Evolutionary conservation across 768 basidiomycete species (phyloP).

Genomic region (Cubamyces sp.): DNA sequence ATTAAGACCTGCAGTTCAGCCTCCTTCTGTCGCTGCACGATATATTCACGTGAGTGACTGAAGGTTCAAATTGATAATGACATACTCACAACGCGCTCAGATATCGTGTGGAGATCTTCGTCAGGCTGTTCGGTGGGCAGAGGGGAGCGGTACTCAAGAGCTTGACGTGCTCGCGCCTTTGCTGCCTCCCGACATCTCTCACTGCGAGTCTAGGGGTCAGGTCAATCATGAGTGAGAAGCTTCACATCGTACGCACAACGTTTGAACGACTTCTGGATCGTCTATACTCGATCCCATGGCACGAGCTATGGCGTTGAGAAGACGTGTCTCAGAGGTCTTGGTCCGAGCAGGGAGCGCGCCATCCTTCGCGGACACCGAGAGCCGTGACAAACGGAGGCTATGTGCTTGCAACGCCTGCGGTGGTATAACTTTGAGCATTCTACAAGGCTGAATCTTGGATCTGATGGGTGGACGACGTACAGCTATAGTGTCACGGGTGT

Average conservation of each 20-base stretch:
- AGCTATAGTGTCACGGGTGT: slow-evolving; percentile 19
- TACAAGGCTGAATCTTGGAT: no score
- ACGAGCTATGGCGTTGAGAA: slow-evolving; percentile 2
- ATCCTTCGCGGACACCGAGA: neutral
- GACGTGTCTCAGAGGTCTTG: slow-evolving; percentile 1
- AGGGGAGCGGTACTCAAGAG: slow-evolving; percentile 17
- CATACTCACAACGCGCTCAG: slow-evolving; percentile 9
- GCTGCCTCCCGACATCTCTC: neutral
- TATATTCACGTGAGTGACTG: neutral
- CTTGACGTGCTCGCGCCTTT: neutral
- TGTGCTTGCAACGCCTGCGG: slow-evolving; percentile 23
- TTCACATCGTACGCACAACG: neutral
- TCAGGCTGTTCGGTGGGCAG: neutral
- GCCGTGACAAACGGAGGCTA: neutral
- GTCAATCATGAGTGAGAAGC: neutral
- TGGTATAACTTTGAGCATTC: neutral
- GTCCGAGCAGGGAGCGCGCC: neutral
- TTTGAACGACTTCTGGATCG: neutral
- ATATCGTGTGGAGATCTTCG: neutral
- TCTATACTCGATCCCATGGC: neutral
- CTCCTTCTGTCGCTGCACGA: slow-evolving; percentile 18
- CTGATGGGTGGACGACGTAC: slow-evolving; percentile 2
- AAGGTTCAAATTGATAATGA: neutral
- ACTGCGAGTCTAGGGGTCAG: neutral
- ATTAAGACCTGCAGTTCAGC: slow-evolving; percentile 13